Conservation (phyloP, 768 basidiomycete species). For the Lentinula sp. region DNA sequence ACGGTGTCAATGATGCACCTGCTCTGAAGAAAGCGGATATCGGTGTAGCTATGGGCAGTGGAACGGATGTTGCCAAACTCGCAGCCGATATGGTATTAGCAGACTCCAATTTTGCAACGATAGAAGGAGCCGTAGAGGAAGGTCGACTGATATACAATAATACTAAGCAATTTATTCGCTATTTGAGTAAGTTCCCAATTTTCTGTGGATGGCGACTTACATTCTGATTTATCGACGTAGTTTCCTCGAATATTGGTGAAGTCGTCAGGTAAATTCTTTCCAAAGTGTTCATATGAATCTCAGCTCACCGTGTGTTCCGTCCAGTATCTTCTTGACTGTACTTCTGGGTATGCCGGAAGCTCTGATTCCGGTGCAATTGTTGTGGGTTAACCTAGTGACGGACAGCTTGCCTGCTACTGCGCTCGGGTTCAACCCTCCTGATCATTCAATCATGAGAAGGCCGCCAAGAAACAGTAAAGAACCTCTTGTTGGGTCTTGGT, state of each 20-base stretch:
- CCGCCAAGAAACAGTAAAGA: slow-evolving; percentile 89
- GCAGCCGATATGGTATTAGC: slow-evolving; percentile 98
- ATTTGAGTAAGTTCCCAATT: slow-evolving; percentile 65
- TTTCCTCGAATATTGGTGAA: slow-evolving; percentile 96
- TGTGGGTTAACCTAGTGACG: slow-evolving; percentile 98
- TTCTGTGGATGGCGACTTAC: neutral
- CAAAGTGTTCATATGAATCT: neutral
- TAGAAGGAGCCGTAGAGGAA: slow-evolving; percentile 95
- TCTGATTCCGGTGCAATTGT: slow-evolving; percentile 92
- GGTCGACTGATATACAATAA: slow-evolving; percentile 98
- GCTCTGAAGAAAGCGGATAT: slow-evolving; percentile 97
- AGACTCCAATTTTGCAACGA: slow-evolving; percentile 96
- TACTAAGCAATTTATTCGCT: slow-evolving; percentile 99
- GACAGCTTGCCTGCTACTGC: slow-evolving; percentile 96
- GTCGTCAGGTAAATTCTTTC: slow-evolving; percentile 58
- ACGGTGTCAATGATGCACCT: slow-evolving; percentile 98
- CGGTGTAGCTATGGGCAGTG: slow-evolving; percentile 98
- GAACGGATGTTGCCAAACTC: slow-evolving; percentile 96
- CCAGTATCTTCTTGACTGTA: slow-evolving; percentile 91
- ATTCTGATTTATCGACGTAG: slow-evolving; percentile 24
- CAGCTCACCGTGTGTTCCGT: slow-evolving; percentile 14
- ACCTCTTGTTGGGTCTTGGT: slow-evolving; percentile 86
- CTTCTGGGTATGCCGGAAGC: slow-evolving; percentile 99
- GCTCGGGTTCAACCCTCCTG: slow-evolving; percentile 95
- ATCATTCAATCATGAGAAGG: slow-evolving; percentile 94